Evolutionary conservation across 2,329 filamentous ascomycete species (phyloP).

Genomic region (Ciborinia camelliae): DNA sequence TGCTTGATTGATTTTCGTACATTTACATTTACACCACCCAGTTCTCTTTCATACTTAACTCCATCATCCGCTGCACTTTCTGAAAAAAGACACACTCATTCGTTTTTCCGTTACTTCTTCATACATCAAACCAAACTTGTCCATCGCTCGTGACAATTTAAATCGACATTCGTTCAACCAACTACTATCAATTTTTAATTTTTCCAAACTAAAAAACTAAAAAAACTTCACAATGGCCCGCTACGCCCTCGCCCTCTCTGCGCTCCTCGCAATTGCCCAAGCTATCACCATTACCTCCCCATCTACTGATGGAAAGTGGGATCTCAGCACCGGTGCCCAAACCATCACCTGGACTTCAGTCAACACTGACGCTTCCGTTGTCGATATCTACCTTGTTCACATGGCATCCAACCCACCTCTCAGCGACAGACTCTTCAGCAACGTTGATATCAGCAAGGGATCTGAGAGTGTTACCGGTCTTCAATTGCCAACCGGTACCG

Average conservation of each 20-base stretch:
- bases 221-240: slow-evolving; percentile 15
- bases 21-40: slow-evolving; percentile 3
- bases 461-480: slow-evolving; percentile 2
- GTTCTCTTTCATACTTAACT: slow-evolving; percentile 3
- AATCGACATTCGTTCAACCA: slow-evolving; percentile 10
- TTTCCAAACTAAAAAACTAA: background rate
- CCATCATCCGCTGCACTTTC: slow-evolving; percentile 3
- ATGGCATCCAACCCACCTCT: slow-evolving; percentile 14
- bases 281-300: slow-evolving; percentile 19
- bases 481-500: slow-evolving; percentile 16
- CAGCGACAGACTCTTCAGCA: slow-evolving; percentile 7
- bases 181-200: slow-evolving; percentile 8
- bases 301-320: slow-evolving; percentile 8
- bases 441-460: slow-evolving; percentile 1
- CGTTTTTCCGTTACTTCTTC: slow-evolving; percentile 6
- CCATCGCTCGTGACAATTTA: slow-evolving; percentile 14
- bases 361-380: slow-evolving; percentile 6
- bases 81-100: slow-evolving; percentile 12
- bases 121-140: slow-evolving; percentile 7
- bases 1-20: background rate
- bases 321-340: slow-evolving; percentile 10
- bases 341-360: slow-evolving; percentile 18
- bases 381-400: slow-evolving; percentile 20
- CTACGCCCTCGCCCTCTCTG: slow-evolving; percentile 14
- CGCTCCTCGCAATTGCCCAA: slow-evolving; percentile 19